Evolutionary conservation across 495 filamentous ascomycete genomes (phyloP), one percentile per base, ranked within the genome.

Genomic region (Bacidia gigantensis): DNA sequence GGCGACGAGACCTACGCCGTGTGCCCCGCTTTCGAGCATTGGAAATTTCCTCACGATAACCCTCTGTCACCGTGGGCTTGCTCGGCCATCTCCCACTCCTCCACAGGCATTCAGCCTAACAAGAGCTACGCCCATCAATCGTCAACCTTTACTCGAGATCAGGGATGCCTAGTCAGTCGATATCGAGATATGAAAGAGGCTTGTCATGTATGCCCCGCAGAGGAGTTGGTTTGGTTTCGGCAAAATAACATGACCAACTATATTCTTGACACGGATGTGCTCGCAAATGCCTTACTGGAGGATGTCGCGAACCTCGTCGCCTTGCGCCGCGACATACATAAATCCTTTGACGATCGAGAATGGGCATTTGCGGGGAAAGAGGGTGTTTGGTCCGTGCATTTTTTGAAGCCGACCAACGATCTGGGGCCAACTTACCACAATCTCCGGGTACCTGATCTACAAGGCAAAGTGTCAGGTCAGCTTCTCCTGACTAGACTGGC

Each of bases 11-110:
- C 29, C 20, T 56, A 58, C 41, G 22, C 54, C 29, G n/a, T 56
- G 9, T 56, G 26, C 24, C 48, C 54, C n/a, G 23, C 54, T 24
- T 56, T 58, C 35, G 42, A 38, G 20, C 55, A 58, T 44, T 49
- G 56, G 49, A 24, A 22, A 23, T 59, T 58, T 39, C 57, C 57
- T 17, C 43, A 56, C 26, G 38, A 45, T 32, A 21, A 56, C 12
- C 20, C n/a, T n/a, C n/a, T n/a, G n/a, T n/a, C n/a, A n/a, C n/a
- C n/a, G n/a, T n/a, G n/a, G n/a, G n/a, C n/a, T n/a, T n/a, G n/a
- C n/a, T n/a, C n/a, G n/a, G n/a, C n/a, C n/a, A n/a, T n/a, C n/a
- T n/a, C n/a, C n/a, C n/a, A n/a, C n/a, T n/a, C n/a, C n/a, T n/a
- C n/a, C n/a, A n/a, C n/a, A n/a, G n/a, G n/a, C n/a, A n/a, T n/a